Conservation (phyloP, 2,329 filamentous ascomycete species). For the Fusarium coicis region DNA sequence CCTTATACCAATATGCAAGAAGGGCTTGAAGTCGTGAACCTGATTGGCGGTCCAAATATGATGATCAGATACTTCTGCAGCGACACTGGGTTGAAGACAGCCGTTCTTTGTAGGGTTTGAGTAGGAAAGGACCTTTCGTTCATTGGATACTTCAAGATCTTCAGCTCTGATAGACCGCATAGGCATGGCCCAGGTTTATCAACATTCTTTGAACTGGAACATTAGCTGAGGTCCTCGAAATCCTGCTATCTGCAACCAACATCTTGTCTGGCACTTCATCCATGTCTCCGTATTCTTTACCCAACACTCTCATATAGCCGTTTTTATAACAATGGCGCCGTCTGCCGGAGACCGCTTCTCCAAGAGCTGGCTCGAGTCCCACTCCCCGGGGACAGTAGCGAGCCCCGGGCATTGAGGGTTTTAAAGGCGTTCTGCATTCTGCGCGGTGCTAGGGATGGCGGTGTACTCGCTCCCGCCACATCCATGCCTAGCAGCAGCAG, state of each 20-base stretch:
- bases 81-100: neutral
- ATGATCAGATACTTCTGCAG: neutral
- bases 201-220: neutral
- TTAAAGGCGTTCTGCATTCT: conserved; percentile 61
- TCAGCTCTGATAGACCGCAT: neutral
- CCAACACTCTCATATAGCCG: conserved; percentile 79
- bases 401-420: conserved; percentile 66
- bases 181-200: neutral
- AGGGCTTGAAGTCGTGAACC: neutral
- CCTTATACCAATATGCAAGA: neutral
- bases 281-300: conserved; percentile 79
- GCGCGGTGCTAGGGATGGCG: conserved; percentile 57
- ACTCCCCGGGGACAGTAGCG: conserved; percentile 60
- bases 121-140: neutral
- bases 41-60: neutral
- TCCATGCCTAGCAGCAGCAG: conserved; percentile 77
- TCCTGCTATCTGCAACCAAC: conserved; percentile 45
- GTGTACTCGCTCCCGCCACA: conserved; percentile 62
- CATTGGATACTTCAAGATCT: neutral
- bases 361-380: conserved; percentile 62
- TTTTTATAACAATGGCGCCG: conserved; percentile 88
- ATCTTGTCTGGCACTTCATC: conserved; percentile 83
- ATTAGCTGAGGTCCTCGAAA: neutral
- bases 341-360: conserved; percentile 80
- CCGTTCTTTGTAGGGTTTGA: neutral